Evolutionary conservation across 2,329 filamentous ascomycete genomes (phyloP).

Genomic region (Ophiostoma piceae): DNA sequence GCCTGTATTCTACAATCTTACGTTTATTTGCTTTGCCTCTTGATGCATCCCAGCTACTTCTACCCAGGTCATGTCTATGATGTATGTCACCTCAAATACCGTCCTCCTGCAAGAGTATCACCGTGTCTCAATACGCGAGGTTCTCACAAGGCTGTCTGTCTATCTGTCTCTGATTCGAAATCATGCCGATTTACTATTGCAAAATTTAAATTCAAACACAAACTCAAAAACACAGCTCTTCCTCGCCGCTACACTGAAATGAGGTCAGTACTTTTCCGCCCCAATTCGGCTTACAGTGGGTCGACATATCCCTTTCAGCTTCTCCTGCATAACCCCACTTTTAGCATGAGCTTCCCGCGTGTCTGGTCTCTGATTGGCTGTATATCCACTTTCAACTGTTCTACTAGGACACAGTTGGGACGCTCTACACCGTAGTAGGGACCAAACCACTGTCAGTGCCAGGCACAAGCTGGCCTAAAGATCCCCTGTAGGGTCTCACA

Average conservation of each 20-base stretch:
- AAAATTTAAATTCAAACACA: background rate
- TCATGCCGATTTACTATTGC: no score
- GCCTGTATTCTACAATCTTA: background rate
- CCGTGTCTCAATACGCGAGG: background rate
- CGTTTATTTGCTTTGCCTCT: background rate
- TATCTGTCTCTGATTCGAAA: background rate
- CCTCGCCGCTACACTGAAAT: background rate
- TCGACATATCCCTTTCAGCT: slow-evolving; percentile 1
- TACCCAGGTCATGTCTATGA: background rate
- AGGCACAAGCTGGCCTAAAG: background rate
- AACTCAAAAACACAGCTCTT: no score
- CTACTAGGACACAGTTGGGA: background rate
- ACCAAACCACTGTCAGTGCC: background rate
- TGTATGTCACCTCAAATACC: background rate
- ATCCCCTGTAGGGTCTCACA: slow-evolving; percentile 10
- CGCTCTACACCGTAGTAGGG: no score
- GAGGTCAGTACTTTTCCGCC: slow-evolving; percentile 13
- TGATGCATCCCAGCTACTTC: background rate
- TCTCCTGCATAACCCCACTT: slow-evolving; percentile 9
- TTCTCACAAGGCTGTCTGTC: background rate
- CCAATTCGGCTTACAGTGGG: slow-evolving; percentile 5
- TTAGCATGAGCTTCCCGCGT: background rate
- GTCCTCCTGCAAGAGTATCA: background rate
- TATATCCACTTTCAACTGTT: background rate
- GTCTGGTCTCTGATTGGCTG: background rate